Conservation (phyloP, 345 rosid species). For the Alliaria petiolata region DNA sequence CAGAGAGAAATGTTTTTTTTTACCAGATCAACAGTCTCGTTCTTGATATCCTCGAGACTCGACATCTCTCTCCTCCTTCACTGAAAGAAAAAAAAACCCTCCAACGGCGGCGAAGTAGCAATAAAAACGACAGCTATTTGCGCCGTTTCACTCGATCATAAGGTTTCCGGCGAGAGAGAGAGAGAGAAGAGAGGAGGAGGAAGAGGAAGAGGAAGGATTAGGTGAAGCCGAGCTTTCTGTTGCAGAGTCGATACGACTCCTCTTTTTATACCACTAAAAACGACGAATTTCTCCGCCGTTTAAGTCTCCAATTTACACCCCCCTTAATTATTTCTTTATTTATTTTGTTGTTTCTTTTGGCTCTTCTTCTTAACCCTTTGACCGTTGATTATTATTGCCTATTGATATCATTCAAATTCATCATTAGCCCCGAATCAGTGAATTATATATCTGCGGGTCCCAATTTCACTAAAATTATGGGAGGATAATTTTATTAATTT, state of each 20-base stretch:
- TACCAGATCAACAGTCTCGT: conserved; percentile 81
- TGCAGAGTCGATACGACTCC: conserved; percentile 25
- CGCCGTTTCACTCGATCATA: conserved; percentile 29
- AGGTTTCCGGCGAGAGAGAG: conserved; percentile 3
- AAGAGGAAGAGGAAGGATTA: neutral
- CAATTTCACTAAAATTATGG: neutral
- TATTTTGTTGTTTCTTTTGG: no score
- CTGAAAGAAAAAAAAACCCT: neutral
- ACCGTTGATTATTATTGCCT: conserved; percentile 24
- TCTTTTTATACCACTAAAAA: conserved; percentile 29
- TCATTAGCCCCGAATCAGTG: neutral
- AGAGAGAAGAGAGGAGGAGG: no score
- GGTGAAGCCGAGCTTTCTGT: conserved; percentile 21
- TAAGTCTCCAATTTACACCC: neutral
- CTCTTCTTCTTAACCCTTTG: conserved; percentile 31
- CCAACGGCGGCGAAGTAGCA: neutral
- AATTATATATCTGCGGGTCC: neutral
- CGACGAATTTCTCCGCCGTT: conserved; percentile 20
- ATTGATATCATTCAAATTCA: conserved; percentile 7
- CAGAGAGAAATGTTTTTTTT: no score
- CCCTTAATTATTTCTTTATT: neutral
- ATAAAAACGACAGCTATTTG: conserved; percentile 13
- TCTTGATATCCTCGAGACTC: conserved; percentile 62
- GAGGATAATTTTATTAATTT: neutral
- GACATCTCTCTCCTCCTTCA: conserved; percentile 33